Conservation (phyloP, 331 rosid species). For the Acacia concinna region DNA sequence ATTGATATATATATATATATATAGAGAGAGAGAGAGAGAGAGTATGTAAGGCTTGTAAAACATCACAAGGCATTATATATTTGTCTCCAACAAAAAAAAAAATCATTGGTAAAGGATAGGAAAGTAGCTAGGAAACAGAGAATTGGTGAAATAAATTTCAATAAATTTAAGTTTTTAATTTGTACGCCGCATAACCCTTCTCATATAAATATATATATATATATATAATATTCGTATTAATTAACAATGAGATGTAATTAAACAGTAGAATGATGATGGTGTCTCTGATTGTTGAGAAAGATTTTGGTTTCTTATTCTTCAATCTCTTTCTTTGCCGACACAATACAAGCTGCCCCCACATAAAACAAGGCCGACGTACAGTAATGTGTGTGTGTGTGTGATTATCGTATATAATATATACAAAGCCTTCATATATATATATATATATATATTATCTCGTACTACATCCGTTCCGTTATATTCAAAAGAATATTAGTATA, state of each 20-base stretch:
- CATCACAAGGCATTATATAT: neutral
- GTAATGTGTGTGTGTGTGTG: neutral
- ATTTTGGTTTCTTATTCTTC: neutral
- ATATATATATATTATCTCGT: too few species aligned
- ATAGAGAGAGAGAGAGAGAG: too few species aligned
- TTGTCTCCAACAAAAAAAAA: neutral
- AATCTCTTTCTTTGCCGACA: neutral
- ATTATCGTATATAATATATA: too few species aligned
- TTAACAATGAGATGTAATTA: neutral
- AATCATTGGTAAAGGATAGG: neutral
- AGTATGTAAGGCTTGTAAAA: neutral
- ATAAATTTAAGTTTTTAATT: neutral
- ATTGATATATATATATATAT: too few species aligned
- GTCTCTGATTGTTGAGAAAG: neutral
- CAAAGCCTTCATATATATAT: too few species aligned
- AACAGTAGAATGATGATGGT: neutral
- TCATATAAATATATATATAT: too few species aligned
- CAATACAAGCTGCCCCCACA: conserved; percentile 16
- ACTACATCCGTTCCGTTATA: too few species aligned
- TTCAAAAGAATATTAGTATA: too few species aligned
- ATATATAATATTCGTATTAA: neutral
- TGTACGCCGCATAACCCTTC: neutral
- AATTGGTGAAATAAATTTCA: neutral
- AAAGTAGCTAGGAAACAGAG: neutral
- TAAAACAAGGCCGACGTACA: conserved; percentile 20